phyloP scores from a whole-genome alignment of 441 rosid genomes.

The Francoa sonchifolia region DNA sequence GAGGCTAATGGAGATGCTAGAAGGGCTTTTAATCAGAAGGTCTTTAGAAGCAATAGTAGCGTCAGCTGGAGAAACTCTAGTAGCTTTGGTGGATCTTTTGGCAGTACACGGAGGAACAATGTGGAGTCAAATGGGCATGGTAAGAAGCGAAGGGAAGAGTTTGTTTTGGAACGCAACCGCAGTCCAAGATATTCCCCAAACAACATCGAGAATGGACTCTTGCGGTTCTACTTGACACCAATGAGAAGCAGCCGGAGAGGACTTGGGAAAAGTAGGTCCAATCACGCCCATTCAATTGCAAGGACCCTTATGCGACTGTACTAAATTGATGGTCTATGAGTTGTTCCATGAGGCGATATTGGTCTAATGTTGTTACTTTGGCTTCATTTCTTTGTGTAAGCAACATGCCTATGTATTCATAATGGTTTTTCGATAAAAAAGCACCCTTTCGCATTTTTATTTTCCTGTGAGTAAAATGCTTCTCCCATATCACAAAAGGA shows the following conservation, averaged over 20 bases:
- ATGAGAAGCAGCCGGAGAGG: conserved; percentile 63
- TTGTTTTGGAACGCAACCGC: conserved; percentile 63
- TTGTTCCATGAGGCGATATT: conserved; percentile 26
- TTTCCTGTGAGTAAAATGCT: conserved; percentile 22
- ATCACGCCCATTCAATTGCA: conserved; percentile 79
- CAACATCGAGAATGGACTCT: conserved; percentile 63
- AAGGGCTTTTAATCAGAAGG: conserved; percentile 55
- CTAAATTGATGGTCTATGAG: conserved; percentile 27
- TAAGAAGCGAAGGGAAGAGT: conserved; percentile 57
- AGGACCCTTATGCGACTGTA: conserved; percentile 81
- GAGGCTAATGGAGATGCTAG: conserved; percentile 42
- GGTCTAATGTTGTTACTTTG: conserved; percentile 41
- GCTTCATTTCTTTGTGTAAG: conserved; percentile 45
- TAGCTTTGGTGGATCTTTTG: conserved; percentile 39
- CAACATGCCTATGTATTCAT: conserved; percentile 46
- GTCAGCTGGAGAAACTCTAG: conserved; percentile 83
- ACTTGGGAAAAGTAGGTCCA: conserved; percentile 45
- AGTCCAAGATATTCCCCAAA: conserved; percentile 85
- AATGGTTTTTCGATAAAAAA: conserved; percentile 38
- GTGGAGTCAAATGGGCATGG: conserved; percentile 39
- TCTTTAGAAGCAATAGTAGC: conserved; percentile 90
- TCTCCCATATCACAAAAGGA: no score
- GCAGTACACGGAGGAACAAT: conserved; percentile 33
- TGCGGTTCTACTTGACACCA: conserved; percentile 73
- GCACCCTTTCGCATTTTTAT: conserved; percentile 39